Conservation (phyloP, 805 yeast genomes). For the Candida stauntonica region DNA sequence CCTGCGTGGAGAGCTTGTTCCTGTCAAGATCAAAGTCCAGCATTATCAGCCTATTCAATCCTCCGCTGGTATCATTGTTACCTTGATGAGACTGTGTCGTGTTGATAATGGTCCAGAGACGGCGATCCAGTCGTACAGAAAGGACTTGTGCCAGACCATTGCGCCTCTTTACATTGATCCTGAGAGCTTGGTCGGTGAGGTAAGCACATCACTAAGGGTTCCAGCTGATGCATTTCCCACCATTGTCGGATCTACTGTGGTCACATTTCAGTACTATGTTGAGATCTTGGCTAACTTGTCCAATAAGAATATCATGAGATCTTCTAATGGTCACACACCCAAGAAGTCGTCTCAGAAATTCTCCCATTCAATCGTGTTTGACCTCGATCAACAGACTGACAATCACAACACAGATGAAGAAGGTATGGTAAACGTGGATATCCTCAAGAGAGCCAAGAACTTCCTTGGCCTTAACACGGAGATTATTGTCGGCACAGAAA, state of each 20-base stretch:
- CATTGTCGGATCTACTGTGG: slow-evolving; percentile 62
- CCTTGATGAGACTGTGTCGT: slow-evolving; percentile 76
- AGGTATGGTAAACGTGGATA: slow-evolving; percentile 72
- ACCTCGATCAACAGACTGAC: slow-evolving; percentile 23
- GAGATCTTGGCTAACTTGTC: slow-evolving; percentile 82
- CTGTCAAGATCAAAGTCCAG: slow-evolving; percentile 59
- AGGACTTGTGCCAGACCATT: slow-evolving; percentile 74
- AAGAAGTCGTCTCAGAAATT: slow-evolving; percentile 20
- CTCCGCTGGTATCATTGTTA: slow-evolving; percentile 69
- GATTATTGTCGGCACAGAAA: slow-evolving; percentile 73
- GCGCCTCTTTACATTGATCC: slow-evolving; percentile 81
- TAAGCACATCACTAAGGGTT: slow-evolving; percentile 60
- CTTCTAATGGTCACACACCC: slow-evolving; percentile 21
- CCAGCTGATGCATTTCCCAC: slow-evolving; percentile 89
- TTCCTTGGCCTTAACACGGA: slow-evolving; percentile 80
- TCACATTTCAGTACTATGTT: slow-evolving; percentile 77
- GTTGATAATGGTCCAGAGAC: slow-evolving; percentile 56
- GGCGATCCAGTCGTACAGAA: slow-evolving; percentile 57
- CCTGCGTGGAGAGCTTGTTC: slow-evolving; percentile 73
- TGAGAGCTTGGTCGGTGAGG: slow-evolving; percentile 46
- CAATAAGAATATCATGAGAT: slow-evolving; percentile 42
- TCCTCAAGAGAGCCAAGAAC: slow-evolving; percentile 67
- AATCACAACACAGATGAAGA: slow-evolving; percentile 22
- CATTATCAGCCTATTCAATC: slow-evolving; percentile 71
- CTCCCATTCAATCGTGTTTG: slow-evolving; percentile 24